Base-by-base conservation (phyloP, 1,139 yeast species). In the Magnusiomyces sp. region DNA sequence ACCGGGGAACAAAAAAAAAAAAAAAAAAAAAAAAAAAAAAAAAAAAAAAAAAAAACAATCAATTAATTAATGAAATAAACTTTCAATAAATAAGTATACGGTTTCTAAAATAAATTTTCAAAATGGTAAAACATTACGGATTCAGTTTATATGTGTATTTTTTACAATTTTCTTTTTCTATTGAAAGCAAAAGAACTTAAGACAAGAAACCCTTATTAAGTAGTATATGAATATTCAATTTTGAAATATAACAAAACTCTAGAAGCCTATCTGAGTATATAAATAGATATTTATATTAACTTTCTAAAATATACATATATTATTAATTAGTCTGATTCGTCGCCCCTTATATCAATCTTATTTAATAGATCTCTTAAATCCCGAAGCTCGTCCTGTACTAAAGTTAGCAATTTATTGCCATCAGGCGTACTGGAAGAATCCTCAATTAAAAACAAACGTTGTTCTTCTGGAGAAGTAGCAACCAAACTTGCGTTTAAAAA, bases 1-100 rank as follows among this genome's bases (percentile, higher is more conserved):
- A 87, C 89, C 43, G 80, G 89, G 65, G 95, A 92, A 68, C 92
- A 98, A 98, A 83, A 95, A 71, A 98, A 92, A 63, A 92, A 92
- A 61, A 90, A 68, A 50, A 10, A 4, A 38, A 6, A 10, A 32
- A 10, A 13, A 32, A 32, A 32, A 32, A 13, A 32, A 13, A 32
- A 32, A 32, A 32, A 32, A 32, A 32, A 32, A 32, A 32, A 10
- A 32, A 32, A 32, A 10, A 32, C 34, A 32, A 9, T 32, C 34
- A 10, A 32, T n/a, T n/a, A 32, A 10, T 32, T 32, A 32, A 32
- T 9, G 34, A 32, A 10, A 32, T 32, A 32, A n/a, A n/a, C n/a
- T n/a, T n/a, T n/a, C n/a, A n/a, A n/a, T n/a, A n/a, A n/a, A n/a
- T n/a, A n/a, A n/a, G n/a, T n/a, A n/a, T n/a, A n/a, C n/a, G n/a